These are phyloP conservation scores for Apophysomyces variabilis DNA, from an alignment of 371 early-diverging fungal species.

Conservation along the genomic window DNA sequence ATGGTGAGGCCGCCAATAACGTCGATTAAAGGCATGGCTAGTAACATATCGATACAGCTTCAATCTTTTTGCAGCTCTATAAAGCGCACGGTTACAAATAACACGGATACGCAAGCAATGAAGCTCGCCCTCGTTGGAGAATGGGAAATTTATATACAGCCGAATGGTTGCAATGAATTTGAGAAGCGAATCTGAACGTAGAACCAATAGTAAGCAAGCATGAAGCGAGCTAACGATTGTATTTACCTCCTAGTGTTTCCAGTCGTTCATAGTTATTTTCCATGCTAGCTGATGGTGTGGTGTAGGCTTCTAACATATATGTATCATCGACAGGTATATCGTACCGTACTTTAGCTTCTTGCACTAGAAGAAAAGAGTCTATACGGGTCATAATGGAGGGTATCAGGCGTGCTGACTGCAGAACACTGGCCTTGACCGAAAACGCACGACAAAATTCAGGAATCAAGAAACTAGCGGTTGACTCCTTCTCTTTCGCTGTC, in stretches of 20 bases:
- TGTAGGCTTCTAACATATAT: conserved; percentile 75
- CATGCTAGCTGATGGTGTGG: conserved; percentile 70
- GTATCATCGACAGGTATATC: conserved; percentile 45
- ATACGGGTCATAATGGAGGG: conserved; percentile 74
- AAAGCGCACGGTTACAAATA: conserved; percentile 80
- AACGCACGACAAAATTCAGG: conserved; percentile 61
- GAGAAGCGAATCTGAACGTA: conserved; percentile 79
- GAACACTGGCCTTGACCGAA: conserved; percentile 58
- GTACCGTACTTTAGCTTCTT: conserved; percentile 57
- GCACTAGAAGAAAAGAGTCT: conserved; percentile 63
- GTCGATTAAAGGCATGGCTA: conserved; percentile 66
- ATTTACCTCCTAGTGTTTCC: conserved; percentile 83
- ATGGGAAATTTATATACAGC: conserved; percentile 78
- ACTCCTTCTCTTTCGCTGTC: conserved; percentile 28
- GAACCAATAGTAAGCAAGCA: not conserved
- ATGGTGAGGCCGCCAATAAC: conserved; percentile 65
- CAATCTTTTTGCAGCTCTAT: conserved; percentile 59
- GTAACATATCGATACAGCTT: conserved; percentile 62
- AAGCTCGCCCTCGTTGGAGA: conserved; percentile 82
- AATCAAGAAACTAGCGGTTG: conserved; percentile 46
- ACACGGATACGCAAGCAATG: conserved; percentile 71
- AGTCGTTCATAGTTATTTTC: conserved; percentile 91
- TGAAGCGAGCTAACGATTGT: not conserved
- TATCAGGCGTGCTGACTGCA: conserved; percentile 57
- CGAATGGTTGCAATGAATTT: conserved; percentile 83